phyloP scores from a whole-genome alignment of 73 alveolate genomes.

The Diophrys appendiculata region DNA sequence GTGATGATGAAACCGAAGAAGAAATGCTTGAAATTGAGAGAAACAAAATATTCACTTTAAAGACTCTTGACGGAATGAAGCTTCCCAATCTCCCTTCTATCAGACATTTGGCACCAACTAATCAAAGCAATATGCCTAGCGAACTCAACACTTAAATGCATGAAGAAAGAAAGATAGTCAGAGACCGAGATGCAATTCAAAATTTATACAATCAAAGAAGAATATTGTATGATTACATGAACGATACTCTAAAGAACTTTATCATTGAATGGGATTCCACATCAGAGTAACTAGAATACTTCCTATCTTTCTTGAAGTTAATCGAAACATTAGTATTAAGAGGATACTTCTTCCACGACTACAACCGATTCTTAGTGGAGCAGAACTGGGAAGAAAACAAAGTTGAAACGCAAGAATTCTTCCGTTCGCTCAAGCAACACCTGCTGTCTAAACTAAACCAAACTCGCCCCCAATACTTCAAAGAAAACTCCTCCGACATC shows the following conservation, averaged over 20 bases:
- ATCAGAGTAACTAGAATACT: neutral
- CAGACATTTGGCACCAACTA: neutral
- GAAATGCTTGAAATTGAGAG: neutral
- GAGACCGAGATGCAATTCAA: neutral
- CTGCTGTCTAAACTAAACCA: neutral
- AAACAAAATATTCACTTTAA: neutral
- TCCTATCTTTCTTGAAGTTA: neutral
- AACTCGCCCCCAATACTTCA: slow-evolving; percentile 6
- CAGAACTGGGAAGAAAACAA: neutral
- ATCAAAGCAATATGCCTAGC: neutral
- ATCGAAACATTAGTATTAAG: neutral
- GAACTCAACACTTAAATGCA: too few relatives aligned
- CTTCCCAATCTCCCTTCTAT: neutral
- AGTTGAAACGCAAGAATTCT: neutral
- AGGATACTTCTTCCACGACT: neutral
- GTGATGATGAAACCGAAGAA: neutral
- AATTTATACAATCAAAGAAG: neutral
- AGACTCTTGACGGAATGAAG: neutral
- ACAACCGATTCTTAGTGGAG: neutral
- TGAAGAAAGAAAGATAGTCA: neutral
- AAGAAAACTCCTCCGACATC: neutral
- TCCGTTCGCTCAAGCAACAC: neutral
- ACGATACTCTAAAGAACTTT: neutral
- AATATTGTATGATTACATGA: neutral
- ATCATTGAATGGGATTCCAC: neutral